Conservation (phyloP, 1,139 yeast species). For the Blastobotrys buckinghamii region DNA sequence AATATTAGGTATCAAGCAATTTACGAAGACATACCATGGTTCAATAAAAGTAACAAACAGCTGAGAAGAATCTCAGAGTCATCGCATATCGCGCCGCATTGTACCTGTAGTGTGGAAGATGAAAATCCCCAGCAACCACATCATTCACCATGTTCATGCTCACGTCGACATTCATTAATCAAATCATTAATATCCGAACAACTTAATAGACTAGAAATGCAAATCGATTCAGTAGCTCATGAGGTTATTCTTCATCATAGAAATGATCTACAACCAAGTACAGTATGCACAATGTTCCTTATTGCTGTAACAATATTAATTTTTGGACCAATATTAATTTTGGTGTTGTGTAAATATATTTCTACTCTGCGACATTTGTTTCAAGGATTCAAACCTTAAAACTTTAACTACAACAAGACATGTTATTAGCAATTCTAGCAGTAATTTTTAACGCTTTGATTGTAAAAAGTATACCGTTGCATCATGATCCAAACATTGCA, state of each 20-base stretch:
- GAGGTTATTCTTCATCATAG: background rate
- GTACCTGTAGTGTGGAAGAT: background rate
- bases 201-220: conserved; percentile 6
- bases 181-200: background rate
- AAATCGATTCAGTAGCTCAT: conserved; percentile 3
- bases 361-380: background rate
- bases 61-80: background rate
- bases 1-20: background rate
- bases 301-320: background rate
- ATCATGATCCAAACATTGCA: background rate
- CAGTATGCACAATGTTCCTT: background rate
- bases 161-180: background rate
- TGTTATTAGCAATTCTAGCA: background rate
- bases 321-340: conserved; percentile 5
- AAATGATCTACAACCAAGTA: background rate
- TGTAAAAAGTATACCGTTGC: background rate
- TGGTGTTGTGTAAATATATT: background rate
- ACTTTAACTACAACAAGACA: background rate
- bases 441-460: background rate
- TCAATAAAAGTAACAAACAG: background rate
- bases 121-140: too few species aligned
- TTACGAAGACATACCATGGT: background rate
- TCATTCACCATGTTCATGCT: too few species aligned
- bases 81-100: conserved; percentile 3
- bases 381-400: background rate